Conservation (phyloP, 2,329 filamentous ascomycete species). For the Pyrenochaeta sp. region DNA sequence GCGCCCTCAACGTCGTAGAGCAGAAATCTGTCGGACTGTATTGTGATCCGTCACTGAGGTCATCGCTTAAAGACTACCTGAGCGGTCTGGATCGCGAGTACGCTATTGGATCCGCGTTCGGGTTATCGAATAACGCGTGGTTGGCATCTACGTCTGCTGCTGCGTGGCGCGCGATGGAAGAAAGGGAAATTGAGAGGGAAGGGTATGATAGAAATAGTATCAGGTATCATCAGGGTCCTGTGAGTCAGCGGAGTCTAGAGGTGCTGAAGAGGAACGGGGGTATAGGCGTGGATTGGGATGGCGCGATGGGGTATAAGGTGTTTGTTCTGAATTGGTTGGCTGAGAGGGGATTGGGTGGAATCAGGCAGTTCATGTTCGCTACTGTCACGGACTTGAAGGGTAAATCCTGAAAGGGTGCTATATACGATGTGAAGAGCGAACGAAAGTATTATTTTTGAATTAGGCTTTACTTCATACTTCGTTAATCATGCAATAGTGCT, state of each 20-base stretch:
- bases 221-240: slow-evolving; percentile 60
- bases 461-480: not conserved
- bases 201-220: slow-evolving; percentile 30
- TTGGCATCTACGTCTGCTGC: slow-evolving; percentile 57
- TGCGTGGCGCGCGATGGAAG: slow-evolving; percentile 59
- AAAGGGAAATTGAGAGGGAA: slow-evolving; percentile 49
- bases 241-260: slow-evolving; percentile 72
- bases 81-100: slow-evolving; percentile 50
- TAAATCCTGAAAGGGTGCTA: not conserved
- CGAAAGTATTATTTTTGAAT: not conserved
- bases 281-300: slow-evolving; percentile 72
- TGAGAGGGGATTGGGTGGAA: slow-evolving; percentile 68
- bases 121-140: slow-evolving; percentile 56
- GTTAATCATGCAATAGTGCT: not conserved
- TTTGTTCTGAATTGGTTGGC: slow-evolving; percentile 76
- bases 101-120: slow-evolving; percentile 54
- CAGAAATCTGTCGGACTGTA: slow-evolving; percentile 66
- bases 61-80: slow-evolving; percentile 54
- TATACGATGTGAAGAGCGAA: not conserved
- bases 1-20: slow-evolving; percentile 72
- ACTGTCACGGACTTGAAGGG: slow-evolving; percentile 78
- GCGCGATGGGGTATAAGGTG: slow-evolving; percentile 78
- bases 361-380: slow-evolving; percentile 77
- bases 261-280: slow-evolving; percentile 72
- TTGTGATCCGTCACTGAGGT: slow-evolving; percentile 57